phyloP scores from a whole-genome alignment of 106 monocot species.

The Acanthochlamys bracteata region DNA sequence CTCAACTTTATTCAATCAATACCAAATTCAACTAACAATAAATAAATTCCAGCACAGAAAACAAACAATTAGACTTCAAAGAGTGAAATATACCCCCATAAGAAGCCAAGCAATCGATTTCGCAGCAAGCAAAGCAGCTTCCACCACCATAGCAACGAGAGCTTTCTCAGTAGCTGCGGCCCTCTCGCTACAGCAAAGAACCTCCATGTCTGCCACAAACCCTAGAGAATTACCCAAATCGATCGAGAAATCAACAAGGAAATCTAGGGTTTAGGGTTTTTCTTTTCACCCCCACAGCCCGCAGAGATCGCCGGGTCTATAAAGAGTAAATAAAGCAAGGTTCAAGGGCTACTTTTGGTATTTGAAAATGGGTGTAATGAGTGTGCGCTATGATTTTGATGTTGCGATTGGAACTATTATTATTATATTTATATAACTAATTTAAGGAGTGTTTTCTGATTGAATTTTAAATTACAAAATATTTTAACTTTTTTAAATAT shows the following conservation, averaged over 20 bases:
- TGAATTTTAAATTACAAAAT: too few relatives aligned
- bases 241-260: too few relatives aligned
- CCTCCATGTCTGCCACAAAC: conserved; percentile 10
- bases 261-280: conserved; percentile 1
- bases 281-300: background rate
- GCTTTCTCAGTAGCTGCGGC: conserved; percentile 3
- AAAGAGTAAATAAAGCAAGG: background rate
- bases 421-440: too few relatives aligned
- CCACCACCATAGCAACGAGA: conserved; percentile 9
- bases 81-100: conserved; percentile 12
- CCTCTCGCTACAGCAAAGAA: conserved; percentile 8
- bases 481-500: too few relatives aligned
- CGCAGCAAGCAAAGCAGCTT: conserved; percentile 6
- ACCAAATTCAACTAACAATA: background rate
- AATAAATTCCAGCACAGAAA: background rate
- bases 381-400: too few relatives aligned
- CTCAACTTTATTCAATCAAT: background rate
- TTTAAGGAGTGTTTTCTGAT: too few relatives aligned
- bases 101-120: conserved; percentile 18
- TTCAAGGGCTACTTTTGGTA: background rate
- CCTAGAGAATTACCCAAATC: background rate
- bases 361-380: background rate
- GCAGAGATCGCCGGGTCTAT: background rate
- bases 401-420: too few relatives aligned
- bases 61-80: background rate